phyloP scores from a whole-genome alignment of 2,329 filamentous ascomycete species.

The Fusarium sp. region DNA sequence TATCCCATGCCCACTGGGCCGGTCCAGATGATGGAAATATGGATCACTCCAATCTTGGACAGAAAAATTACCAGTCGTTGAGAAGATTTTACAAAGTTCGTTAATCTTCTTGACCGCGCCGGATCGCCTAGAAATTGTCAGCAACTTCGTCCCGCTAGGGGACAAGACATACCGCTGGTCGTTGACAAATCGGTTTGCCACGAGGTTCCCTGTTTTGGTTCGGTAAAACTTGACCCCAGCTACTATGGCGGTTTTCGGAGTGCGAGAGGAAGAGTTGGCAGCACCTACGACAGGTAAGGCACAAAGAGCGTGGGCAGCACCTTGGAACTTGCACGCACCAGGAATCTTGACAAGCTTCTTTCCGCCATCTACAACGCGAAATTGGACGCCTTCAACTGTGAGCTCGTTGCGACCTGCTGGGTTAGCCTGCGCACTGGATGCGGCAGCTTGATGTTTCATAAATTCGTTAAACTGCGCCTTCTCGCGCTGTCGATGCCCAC shows the following conservation, averaged over 20 bases:
- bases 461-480: conserved; percentile 67
- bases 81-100: conserved; percentile 81
- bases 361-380: conserved; percentile 80
- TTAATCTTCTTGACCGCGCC: conserved; percentile 76
- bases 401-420: conserved; percentile 70
- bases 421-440: conserved; percentile 42
- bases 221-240: conserved; percentile 87
- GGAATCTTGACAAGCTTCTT: conserved; percentile 84
- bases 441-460: conserved; percentile 50
- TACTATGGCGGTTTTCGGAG: conserved; percentile 80
- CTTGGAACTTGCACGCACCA: conserved; percentile 64
- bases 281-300: conserved; percentile 65
- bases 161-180: conserved; percentile 77
- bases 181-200: conserved; percentile 81
- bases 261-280: conserved; percentile 73
- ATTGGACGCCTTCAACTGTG: conserved; percentile 79
- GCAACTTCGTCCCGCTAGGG: conserved; percentile 49
- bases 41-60: conserved; percentile 52
- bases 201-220: conserved; percentile 90
- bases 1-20: conserved; percentile 58
- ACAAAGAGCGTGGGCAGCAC: conserved; percentile 2
- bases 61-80: conserved; percentile 76
- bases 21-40: conserved; percentile 39
- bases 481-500: conserved; percentile 69
- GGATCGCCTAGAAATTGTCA: conserved; percentile 63